Percentiles rank a stretch among this genome's conserved stretches.
These are phyloP conservation scores for Pinus tabuliformis DNA, from an alignment of 75 land plant genomes.

Conservation along the genomic window DNA sequence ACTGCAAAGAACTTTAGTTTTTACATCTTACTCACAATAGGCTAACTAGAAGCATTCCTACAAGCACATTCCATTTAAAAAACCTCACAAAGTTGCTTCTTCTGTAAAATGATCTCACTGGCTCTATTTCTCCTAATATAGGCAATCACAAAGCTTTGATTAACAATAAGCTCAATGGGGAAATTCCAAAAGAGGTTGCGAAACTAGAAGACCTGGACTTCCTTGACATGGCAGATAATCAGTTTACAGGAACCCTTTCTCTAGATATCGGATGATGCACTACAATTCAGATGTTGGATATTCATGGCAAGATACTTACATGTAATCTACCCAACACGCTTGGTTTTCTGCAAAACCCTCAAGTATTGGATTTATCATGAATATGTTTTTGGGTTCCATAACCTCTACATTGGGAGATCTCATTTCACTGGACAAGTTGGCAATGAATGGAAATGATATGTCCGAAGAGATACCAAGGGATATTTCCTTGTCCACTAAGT, in stretches of 20 bases:
- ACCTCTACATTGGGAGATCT: too few species aligned
- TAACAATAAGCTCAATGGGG: slow-evolving; percentile 21
- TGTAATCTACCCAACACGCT: slow-evolving; percentile 46
- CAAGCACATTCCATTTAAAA: slow-evolving; percentile 44
- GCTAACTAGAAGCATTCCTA: slow-evolving; percentile 54
- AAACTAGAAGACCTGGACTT: too few species aligned
- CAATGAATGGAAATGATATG: too few species aligned
- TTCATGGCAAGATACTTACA: slow-evolving; percentile 55
- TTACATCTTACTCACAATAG: slow-evolving; percentile 53
- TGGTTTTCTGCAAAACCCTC: slow-evolving; percentile 27
- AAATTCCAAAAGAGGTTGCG: too few species aligned
- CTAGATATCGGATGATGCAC: too few species aligned
- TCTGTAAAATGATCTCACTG: slow-evolving; percentile 9
- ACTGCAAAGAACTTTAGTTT: slow-evolving; percentile 30
- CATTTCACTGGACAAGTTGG: too few species aligned
- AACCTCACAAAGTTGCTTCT: slow-evolving; percentile 62
- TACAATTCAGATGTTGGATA: slow-evolving; percentile 17
- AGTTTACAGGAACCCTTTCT: too few species aligned
- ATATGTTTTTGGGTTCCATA: slow-evolving; percentile 41
- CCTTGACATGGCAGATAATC: too few species aligned
- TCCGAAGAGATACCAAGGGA: too few species aligned
- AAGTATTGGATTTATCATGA: slow-evolving; percentile 59
- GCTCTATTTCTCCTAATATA: slow-evolving; percentile 50
- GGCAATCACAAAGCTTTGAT: slow-evolving; percentile 48
- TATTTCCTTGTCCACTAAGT: too few species aligned